A percentile compares a stretch with the other conserved stretches of the same genome.
Conservation (phyloP, 1,284 basidiomycete species). For the Wallemia mellicola region DNA sequence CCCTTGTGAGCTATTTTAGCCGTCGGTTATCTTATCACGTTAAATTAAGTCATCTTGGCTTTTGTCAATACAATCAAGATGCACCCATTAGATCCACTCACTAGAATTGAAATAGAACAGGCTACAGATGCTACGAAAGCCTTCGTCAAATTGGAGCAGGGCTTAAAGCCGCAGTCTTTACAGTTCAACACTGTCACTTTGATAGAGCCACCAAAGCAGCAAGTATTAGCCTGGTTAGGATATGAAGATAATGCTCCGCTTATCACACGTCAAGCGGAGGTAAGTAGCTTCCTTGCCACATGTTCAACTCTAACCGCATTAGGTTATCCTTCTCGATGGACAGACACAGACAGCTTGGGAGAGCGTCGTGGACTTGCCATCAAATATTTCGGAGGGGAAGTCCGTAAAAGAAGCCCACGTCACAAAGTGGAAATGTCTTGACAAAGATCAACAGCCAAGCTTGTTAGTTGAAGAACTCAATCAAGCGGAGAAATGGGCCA, state of each 20-base stretch:
- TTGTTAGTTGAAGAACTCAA: conserved; percentile 20
- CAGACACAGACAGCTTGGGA: conserved; percentile 15
- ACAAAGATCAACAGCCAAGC: conserved; percentile 17
- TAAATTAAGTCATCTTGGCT: not conserved
- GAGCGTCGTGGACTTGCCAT: conserved; percentile 14
- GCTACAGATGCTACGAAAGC: conserved; percentile 5
- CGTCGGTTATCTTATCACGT: not conserved
- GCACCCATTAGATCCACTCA: conserved; percentile 20
- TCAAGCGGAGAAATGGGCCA: conserved; percentile 17
- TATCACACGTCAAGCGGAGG: conserved; percentile 13
- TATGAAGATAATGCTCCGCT: conserved; percentile 6
- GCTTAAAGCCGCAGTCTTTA: conserved; percentile 7
- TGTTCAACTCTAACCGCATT: conserved; percentile 2
- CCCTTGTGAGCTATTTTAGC: not conserved
- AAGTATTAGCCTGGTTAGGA: conserved; percentile 13
- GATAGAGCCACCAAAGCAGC: conserved; percentile 14
- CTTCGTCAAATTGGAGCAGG: conserved; percentile 1
- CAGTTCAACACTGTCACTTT: conserved; percentile 15
- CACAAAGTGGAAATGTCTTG: conserved; percentile 13
- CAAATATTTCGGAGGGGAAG: conserved; percentile 10
- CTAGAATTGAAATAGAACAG: conserved; percentile 13
- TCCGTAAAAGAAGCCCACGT: conserved; percentile 9
- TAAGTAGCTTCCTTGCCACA: conserved; percentile 2
- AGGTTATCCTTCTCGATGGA: conserved; percentile 17
- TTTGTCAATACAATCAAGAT: too few relatives aligned